Conservation (phyloP, 257 asterid species). For the Rhazya stricta region DNA sequence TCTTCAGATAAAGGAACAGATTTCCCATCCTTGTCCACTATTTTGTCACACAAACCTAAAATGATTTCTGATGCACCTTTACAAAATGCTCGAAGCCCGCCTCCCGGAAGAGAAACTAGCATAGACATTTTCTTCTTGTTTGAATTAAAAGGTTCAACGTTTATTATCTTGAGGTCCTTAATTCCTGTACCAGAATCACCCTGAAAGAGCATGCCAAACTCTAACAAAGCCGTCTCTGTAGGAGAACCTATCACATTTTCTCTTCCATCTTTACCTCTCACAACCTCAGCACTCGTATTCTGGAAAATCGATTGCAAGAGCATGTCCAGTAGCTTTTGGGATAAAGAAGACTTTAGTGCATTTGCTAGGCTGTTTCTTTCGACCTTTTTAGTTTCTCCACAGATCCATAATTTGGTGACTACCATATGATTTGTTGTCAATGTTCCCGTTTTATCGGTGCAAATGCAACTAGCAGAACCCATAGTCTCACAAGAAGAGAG, state of each 20-base stretch:
- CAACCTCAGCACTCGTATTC: conserved; percentile 69
- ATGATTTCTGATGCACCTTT: conserved; percentile 77
- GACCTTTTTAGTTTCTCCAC: conserved; percentile 47
- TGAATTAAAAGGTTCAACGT: conserved; percentile 72
- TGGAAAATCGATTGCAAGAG: conserved; percentile 50
- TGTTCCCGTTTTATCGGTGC: conserved; percentile 84
- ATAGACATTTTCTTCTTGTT: conserved; percentile 73
- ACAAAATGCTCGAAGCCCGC: conserved; percentile 40
- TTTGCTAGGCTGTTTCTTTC: conserved; percentile 26
- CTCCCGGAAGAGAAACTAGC: conserved; percentile 45
- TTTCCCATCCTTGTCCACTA: conserved; percentile 46
- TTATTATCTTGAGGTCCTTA: conserved; percentile 33
- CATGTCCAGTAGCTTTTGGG: conserved; percentile 32
- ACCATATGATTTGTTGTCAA: conserved; percentile 80
- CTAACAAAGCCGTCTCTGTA: conserved; percentile 71
- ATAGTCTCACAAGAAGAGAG: conserved; percentile 80
- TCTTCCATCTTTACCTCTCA: conserved; percentile 49
- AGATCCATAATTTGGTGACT: conserved; percentile 54
- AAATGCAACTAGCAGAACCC: conserved; percentile 79
- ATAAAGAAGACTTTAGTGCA: conserved; percentile 22
- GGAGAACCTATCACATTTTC: conserved; percentile 62
- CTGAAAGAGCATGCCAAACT: conserved; percentile 45
- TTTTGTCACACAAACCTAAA: conserved; percentile 49
- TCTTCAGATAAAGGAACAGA: conserved; percentile 42
- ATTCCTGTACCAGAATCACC: conserved; percentile 29